Conservation (phyloP, 768 basidiomycete genomes). For the Butyriboletus loyo region DNA sequence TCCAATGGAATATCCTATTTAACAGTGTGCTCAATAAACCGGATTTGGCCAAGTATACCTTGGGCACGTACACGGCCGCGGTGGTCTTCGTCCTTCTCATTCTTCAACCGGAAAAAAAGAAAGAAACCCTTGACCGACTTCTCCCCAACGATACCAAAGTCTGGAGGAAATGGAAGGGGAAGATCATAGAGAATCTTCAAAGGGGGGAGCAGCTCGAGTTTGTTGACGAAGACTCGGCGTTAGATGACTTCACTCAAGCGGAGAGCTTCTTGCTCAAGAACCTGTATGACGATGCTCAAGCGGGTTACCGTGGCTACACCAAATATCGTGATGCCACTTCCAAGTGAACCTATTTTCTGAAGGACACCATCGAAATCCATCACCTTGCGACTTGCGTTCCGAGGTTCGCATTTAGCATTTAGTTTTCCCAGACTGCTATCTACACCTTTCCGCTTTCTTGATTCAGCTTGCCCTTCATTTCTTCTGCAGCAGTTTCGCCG, state of each 20-base stretch:
- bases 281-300: slow-evolving; percentile 19
- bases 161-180: slow-evolving; percentile 16
- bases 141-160: slow-evolving; percentile 28
- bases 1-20: slow-evolving; percentile 24
- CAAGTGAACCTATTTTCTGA: background rate
- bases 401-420: no score
- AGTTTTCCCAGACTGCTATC: no score
- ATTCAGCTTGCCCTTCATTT: no score
- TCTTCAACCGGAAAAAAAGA: slow-evolving; percentile 20
- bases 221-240: slow-evolving; percentile 16
- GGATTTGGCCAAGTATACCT: slow-evolving; percentile 17
- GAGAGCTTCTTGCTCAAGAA: slow-evolving; percentile 20
- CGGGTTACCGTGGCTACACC: slow-evolving; percentile 22
- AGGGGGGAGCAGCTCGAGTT: slow-evolving; percentile 23
- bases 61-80: slow-evolving; percentile 24
- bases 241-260: slow-evolving; percentile 3
- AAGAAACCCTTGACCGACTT: slow-evolving; percentile 19
- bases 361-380: no score
- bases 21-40: slow-evolving; percentile 9
- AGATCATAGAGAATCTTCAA: slow-evolving; percentile 13
- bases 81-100: slow-evolving; percentile 13
- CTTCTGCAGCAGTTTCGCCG: no score
- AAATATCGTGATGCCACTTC: slow-evolving; percentile 3
- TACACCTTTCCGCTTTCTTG: no score
- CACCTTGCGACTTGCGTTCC: no score